Evolutionary conservation across 768 basidiomycete species (phyloP).

Genomic region (Fomitopsis pulvina): DNA sequence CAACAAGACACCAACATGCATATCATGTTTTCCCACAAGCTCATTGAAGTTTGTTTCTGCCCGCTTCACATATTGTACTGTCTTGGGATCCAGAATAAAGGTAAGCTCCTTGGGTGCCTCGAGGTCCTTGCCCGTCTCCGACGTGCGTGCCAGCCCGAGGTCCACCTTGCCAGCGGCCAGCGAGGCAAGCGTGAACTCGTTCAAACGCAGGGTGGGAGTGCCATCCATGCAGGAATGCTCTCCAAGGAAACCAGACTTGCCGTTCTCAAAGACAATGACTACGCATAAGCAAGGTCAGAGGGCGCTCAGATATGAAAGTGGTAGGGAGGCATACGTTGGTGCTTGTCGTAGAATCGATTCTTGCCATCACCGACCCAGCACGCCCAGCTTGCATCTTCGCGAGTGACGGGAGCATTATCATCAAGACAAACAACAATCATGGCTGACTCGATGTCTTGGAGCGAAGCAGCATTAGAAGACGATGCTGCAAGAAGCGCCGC

Average conservation of each 20-base stretch:
- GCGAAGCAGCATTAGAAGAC: conserved; percentile 53
- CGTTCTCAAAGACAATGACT: conserved; percentile 95
- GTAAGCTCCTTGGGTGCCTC: conserved; percentile 57
- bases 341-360: conserved; percentile 96
- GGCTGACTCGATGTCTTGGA: conserved; percentile 82
- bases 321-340: conserved; percentile 61
- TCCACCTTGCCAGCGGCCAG: conserved; percentile 69
- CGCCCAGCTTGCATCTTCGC: conserved; percentile 75
- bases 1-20: conserved; percentile 46
- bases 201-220: conserved; percentile 90
- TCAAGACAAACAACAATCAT: conserved; percentile 87
- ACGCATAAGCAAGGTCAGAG: neutral
- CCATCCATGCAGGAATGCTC: conserved; percentile 91
- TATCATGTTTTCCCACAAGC: conserved; percentile 71
- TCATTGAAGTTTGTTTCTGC: conserved; percentile 68
- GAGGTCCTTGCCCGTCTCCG: conserved; percentile 33
- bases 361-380: conserved; percentile 88
- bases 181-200: conserved; percentile 85
- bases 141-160: conserved; percentile 48
- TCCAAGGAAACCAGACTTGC: conserved; percentile 88
- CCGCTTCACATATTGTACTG: conserved; percentile 43
- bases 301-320: neutral
- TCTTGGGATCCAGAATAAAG: conserved; percentile 58
- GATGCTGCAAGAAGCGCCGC: conserved; percentile 58
- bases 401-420: conserved; percentile 70